Evolutionary conservation across 169 alveolate genomes (phyloP), one percentile per base, ranked within the genome.

Genomic region (Babesia ovis): DNA sequence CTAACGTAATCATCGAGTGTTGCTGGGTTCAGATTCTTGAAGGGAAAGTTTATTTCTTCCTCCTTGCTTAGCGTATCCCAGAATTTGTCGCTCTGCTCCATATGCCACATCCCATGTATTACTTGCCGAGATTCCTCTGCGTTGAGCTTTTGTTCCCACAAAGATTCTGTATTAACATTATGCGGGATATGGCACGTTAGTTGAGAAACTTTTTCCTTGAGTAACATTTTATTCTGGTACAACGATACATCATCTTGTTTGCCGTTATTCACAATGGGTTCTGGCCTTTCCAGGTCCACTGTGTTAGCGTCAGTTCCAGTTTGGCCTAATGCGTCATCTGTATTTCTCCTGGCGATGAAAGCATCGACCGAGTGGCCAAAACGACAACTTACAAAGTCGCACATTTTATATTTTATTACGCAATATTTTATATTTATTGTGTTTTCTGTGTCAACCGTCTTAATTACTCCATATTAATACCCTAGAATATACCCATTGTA

Each of bases 301-400:
- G 2, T 11, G 1, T 4, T 25, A 9, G 16, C 1, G 43, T 43
- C 39, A 11, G 25, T 59, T 37, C 22, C 60, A 16, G n/a, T 42
- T n/a, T 22, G 73, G 25, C 29, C 42, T n/a, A 18, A 43, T 62
- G 12, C 60, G 60, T 29, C 31, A 42, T 29, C 27, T 18, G 14
- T 25, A 14, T 51, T 25, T 22, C 37, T 25, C 14, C 12, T n/a
- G 46, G 70, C 56, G 59, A 56, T 46, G 37, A 68, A 76, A 27
- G 85, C 45, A 31, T 54, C 77, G 35, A 68, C 59, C 41, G 85
- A 43, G 45, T 76, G 85, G 60, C 85, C 85, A 43, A 76, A 25
- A 4, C 77, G 62, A 22, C 80, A 79, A 8, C 29, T 5, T 14
- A 43, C 31, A 8, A 23, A 39, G 74, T 35, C 39, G 37, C 8